Evolutionary conservation across 1,139 yeast genomes (phyloP).

Genomic region (Arxiozyma slooffiae): DNA sequence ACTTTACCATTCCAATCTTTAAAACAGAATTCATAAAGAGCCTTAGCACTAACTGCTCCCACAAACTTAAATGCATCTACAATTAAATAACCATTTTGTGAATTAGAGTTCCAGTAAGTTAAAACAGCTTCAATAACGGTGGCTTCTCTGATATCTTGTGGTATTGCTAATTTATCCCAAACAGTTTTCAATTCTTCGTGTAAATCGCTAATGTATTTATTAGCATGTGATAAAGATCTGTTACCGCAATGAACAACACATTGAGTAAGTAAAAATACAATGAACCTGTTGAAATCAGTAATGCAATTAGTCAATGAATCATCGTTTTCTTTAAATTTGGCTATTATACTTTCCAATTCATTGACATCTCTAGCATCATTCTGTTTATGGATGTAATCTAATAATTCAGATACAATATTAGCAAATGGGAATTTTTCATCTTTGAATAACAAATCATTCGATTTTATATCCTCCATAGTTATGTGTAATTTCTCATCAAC

Average conservation of each 20-base stretch:
- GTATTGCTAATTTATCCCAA: constrained; percentile 33
- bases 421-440: constrained; percentile 31
- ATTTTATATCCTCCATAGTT: constrained; percentile 20
- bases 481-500: constrained; percentile 16
- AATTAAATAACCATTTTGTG: constrained; percentile 69
- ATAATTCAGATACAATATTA: constrained; percentile 26
- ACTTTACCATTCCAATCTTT: constrained; percentile 22
- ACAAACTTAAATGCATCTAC: constrained; percentile 53
- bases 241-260: constrained; percentile 76
- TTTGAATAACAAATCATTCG: constrained; percentile 29
- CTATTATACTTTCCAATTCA: constrained; percentile 31
- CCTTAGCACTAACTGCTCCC: constrained; percentile 37
- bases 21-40: constrained; percentile 38
- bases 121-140: constrained; percentile 57
- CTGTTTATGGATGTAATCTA: constrained; percentile 32
- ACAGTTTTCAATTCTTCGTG: constrained; percentile 43
- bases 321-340: constrained; percentile 28
- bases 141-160: constrained; percentile 28
- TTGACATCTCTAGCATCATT: constrained; percentile 26
- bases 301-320: constrained; percentile 22
- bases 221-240: constrained; percentile 81
- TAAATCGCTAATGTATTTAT: constrained; percentile 54
- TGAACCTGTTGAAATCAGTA: constrained; percentile 38
- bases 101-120: constrained; percentile 71
- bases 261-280: constrained; percentile 57